Evolutionary conservation across 352 stramenopile species (phyloP), one percentile per base, ranked within the genome.

Genomic region (Thalassiosira mediterranea): DNA sequence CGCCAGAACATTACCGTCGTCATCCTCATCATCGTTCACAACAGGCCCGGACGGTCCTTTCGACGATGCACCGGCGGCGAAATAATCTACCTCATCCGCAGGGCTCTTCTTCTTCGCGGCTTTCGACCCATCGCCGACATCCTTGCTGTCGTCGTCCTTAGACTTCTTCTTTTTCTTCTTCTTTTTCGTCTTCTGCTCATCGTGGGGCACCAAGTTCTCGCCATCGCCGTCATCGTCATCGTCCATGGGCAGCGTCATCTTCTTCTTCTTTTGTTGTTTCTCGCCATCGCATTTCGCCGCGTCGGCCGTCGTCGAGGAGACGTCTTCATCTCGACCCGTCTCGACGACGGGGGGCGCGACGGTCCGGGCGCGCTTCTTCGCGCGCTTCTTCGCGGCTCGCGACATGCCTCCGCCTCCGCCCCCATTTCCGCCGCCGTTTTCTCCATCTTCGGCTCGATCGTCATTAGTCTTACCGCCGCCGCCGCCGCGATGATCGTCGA

Each of bases 361-460:
- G 21, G 34, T 32, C 40, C 66, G 64, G 48, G 57, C 64, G 29
- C 72, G 71, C 59, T 81, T 87, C 52, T 76, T 87, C 23, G 73
- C 79, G 3, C 78, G 58, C 54, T 83, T 86, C 53, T 83, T 81
- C 0, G 78, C 72, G 10, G 78, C 78, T 32, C 78, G 66, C 19
- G 78, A 86, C 78, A 77, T 76, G 28, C 73, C 73, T 34, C 48
- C 56, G 10, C 56, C 53, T 10, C 17, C 25, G 28, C 0, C 21
- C 4, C 37, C 21, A 4, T 17, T 34, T 44, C 37, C 37, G 37
- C 37, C 37, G 8, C 37, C 37, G 37, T 44, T 44, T 44, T 15
- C 37, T 44, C 37, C 37, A 44, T 44, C 15, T 44, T 44, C 15
- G 8, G 37, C 37, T 8, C 37, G 37, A 15, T 8, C 37, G 37